Evolutionary conservation across 805 yeast species (phyloP), one percentile per base, ranked within the genome.

Genomic region (Yarrowia alimentaria): DNA sequence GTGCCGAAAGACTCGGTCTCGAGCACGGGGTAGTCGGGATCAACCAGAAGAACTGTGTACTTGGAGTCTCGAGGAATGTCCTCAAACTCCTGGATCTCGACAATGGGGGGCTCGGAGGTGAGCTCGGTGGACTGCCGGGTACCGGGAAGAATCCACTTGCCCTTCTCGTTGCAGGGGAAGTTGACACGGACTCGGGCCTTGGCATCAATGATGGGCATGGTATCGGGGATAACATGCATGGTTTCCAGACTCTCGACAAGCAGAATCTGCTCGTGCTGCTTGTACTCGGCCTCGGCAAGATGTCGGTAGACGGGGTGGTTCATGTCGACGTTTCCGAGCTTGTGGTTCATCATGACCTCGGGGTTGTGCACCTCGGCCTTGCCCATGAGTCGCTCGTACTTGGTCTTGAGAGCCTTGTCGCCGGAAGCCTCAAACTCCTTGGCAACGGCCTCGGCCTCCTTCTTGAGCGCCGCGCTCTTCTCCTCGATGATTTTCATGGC

Each of bases 191-290:
- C 85, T 48, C 85, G 88, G 13, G 79, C 91, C 56, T 74, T 69
- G 14, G 98, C 98, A 8, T 77, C 81, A 53, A 93, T 67, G 2
- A 97, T 89, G 20, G 97, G 93, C 65, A 93, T 64, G 3, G 98
- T 90, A 64, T 93, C 99, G 12, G 99, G 99, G 54, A 93, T 85
- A 33, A 87, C 87, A 33, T 76, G 77, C 58, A 88, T 70, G 52
- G 84, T 80, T 69, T 93, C 99, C 50, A 93, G 68, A 71, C 98
- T 80, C 70, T 93, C 97, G 93, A 93, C 87, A 49, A 83, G 71
- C 47, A 87, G 63, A 86, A 88, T 84, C 66, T 79, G 78, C 34
- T 78, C 81, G 56, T 81, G 73, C 11, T 66, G 60, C 63, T 80
- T 77, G 97, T 97, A 91, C 56, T 82, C 77, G 55, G 81, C 69